Conservation (phyloP, 2,329 filamentous ascomycete species). For the Calonectria pseudoreteaudii region DNA sequence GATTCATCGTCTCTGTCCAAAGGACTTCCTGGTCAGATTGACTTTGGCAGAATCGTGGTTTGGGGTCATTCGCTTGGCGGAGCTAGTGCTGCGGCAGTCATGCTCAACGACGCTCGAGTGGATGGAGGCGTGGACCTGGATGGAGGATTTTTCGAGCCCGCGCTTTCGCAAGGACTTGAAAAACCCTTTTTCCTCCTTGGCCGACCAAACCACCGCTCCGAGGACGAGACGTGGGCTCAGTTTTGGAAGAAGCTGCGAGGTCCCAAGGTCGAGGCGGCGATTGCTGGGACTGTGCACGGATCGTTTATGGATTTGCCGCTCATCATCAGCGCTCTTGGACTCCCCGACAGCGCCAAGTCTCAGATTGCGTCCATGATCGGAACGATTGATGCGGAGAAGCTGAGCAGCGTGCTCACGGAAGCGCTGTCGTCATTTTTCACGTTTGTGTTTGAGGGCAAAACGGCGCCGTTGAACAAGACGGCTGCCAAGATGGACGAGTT, state of each 20-base stretch:
- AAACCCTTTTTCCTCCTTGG: conserved; percentile 49
- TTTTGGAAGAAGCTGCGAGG: conserved; percentile 45
- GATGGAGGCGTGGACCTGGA: conserved; percentile 55
- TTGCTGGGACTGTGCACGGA: conserved; percentile 44
- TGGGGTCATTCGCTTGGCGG: conserved; percentile 56
- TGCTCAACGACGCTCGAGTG: conserved; percentile 48
- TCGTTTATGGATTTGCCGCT: conserved; percentile 48
- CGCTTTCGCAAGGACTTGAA: conserved; percentile 41
- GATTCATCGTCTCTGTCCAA: conserved; percentile 29
- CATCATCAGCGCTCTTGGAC: conserved; percentile 37
- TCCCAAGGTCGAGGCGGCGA: conserved; percentile 36
- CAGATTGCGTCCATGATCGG: conserved; percentile 16
- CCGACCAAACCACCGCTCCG: conserved; percentile 40
- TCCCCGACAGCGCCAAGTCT: conserved; percentile 30
- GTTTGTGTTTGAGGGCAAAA: conserved; percentile 27
- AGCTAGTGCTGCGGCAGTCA: conserved; percentile 49
- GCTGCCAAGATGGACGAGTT: conserved; percentile 25
- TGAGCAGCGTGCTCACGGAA: conserved; percentile 37
- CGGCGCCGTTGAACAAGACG: conserved; percentile 19
- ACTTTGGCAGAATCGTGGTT: conserved; percentile 46
- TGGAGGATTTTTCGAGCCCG: conserved; percentile 49
- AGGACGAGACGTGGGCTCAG: conserved; percentile 48
- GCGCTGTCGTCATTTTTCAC: conserved; percentile 38
- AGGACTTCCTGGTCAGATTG: conserved; percentile 38
- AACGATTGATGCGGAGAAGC: conserved; percentile 14